Conservation (phyloP, 352 stramenopile genomes). For the Globisporangium cystogenes region DNA sequence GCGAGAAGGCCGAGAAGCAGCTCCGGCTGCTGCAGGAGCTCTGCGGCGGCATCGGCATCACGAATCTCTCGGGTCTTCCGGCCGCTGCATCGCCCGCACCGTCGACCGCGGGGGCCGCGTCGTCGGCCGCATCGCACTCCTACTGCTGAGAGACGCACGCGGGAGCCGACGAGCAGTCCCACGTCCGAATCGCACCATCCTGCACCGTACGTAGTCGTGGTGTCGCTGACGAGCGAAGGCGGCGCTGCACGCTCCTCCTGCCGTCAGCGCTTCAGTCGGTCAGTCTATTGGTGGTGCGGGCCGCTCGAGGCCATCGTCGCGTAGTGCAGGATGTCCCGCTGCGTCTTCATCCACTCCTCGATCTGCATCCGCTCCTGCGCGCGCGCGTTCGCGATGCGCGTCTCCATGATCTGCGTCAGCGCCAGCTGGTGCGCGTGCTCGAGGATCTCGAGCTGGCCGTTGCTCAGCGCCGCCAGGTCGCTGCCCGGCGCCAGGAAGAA, state of each 20-base stretch:
- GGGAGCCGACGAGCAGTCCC: too few relatives aligned
- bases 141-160: not conserved
- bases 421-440: slow-evolving; percentile 53
- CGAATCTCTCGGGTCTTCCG: not conserved
- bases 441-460: slow-evolving; percentile 70
- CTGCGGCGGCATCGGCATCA: slow-evolving; percentile 23
- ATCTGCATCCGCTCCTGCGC: slow-evolving; percentile 55
- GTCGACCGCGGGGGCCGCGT: not conserved
- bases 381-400: slow-evolving; percentile 51
- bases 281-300: not conserved
- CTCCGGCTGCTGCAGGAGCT: slow-evolving; percentile 75
- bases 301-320: slow-evolving; percentile 7
- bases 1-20: slow-evolving; percentile 72
- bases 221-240: too few relatives aligned
- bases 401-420: slow-evolving; percentile 54
- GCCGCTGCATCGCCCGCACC: not conserved
- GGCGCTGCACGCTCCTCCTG: too few relatives aligned
- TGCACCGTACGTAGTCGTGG: too few relatives aligned
- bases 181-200: too few relatives aligned
- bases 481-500: slow-evolving; percentile 43
- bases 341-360: slow-evolving; percentile 71
- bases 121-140: not conserved
- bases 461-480: slow-evolving; percentile 51
- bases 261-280: too few relatives aligned
- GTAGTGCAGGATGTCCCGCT: slow-evolving; percentile 53